A percentile compares a stretch with the other conserved stretches of the same genome.
Conservation (phyloP, 371 early-diverging fungal species). For the Basidiobolus heterosporus region DNA sequence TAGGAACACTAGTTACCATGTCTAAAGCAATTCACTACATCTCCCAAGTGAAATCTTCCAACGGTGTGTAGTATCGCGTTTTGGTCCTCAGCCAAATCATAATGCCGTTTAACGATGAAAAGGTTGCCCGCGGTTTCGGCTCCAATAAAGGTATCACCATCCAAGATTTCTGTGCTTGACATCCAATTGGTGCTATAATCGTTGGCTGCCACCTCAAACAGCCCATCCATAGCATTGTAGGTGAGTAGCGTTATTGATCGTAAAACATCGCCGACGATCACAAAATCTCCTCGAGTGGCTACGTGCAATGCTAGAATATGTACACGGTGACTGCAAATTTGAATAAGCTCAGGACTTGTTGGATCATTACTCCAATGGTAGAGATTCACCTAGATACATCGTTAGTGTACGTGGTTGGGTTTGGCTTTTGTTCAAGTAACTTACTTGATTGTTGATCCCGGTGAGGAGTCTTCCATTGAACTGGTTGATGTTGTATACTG, state of each 20-base stretch:
- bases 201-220: conserved; percentile 33
- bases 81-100: conserved; percentile 19
- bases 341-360: conserved; percentile 11
- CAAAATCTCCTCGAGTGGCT: conserved; percentile 37
- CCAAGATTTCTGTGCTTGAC: conserved; percentile 40
- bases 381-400: conserved; percentile 14
- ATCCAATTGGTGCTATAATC: conserved; percentile 51
- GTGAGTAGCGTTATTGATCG: conserved; percentile 49
- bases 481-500: no score
- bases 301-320: conserved; percentile 19
- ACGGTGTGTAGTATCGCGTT: conserved; percentile 29
- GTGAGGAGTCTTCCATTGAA: conserved; percentile 33
- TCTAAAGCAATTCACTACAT: conserved; percentile 56
- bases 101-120: conserved; percentile 30
- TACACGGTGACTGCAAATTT: not conserved
- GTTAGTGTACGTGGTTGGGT: not conserved
- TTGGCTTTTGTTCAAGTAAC: not conserved
- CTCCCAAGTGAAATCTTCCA: conserved; percentile 68
- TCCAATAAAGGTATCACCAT: conserved; percentile 39
- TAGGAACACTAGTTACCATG: conserved; percentile 29
- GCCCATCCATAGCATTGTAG: conserved; percentile 21
- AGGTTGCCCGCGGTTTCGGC: conserved; percentile 42
- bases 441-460: conserved; percentile 30
- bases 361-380: conserved; percentile 15
- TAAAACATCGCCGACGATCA: conserved; percentile 80